Percentiles rank a stretch among this genome's conserved stretches.
phyloP scores from a whole-genome alignment of 495 filamentous ascomycete species.

The Aspergillus sparsus region DNA sequence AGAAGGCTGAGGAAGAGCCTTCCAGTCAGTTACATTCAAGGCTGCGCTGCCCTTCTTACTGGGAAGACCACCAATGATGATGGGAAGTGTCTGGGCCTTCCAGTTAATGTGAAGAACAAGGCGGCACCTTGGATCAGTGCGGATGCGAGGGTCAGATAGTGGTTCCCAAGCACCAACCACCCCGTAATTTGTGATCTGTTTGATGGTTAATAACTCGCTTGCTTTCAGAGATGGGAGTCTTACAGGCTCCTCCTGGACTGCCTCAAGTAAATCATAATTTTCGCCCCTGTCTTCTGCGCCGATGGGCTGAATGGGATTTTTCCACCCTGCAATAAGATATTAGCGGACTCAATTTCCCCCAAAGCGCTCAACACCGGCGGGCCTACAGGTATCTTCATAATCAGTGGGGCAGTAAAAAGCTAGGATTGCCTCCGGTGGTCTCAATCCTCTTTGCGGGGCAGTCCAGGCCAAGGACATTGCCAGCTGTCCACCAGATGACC shows the following conservation, averaged over 20 bases:
- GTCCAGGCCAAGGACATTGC: conserved; percentile 44
- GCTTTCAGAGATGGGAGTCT: conserved; percentile 37
- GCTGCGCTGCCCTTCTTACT: too few species aligned
- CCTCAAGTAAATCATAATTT: conserved; percentile 4
- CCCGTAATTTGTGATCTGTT: too few species aligned
- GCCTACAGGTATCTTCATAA: conserved; percentile 37
- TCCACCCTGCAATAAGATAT: too few species aligned
- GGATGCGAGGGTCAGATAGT: too few species aligned
- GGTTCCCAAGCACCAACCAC: too few species aligned
- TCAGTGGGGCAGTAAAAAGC: conserved; percentile 55
- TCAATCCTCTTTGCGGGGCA: not conserved
- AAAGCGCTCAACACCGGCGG: too few species aligned
- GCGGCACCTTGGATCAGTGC: conserved; percentile 39
- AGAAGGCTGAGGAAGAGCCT: conserved; percentile 11
- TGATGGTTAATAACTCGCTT: too few species aligned
- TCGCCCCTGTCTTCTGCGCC: too few species aligned
- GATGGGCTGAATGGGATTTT: too few species aligned
- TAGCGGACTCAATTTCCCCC: too few species aligned
- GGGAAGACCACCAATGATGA: conserved; percentile 36
- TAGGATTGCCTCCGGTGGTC: conserved; percentile 50
- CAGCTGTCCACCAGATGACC: conserved; percentile 57
- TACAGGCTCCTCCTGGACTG: conserved; percentile 29
- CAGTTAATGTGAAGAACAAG: conserved; percentile 50
- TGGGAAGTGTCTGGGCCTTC: conserved; percentile 41
- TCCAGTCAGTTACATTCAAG: conserved; percentile 21